Percentiles rank a stretch among this genome's conserved stretches.
These are phyloP conservation scores for Deinandra increscens DNA, from an alignment of 129 eudicot species.

Conservation along the genomic window DNA sequence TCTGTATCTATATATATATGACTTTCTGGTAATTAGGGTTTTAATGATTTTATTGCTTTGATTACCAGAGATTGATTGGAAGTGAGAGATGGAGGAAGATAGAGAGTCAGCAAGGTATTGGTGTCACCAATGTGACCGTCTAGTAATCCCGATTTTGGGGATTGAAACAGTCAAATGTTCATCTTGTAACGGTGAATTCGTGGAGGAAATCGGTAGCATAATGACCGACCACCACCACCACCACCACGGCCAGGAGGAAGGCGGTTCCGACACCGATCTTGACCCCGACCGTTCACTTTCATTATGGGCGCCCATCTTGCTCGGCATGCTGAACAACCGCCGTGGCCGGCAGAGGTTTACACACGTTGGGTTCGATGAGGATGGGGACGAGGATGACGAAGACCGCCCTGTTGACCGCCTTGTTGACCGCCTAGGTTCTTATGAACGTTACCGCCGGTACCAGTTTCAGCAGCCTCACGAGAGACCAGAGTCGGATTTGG, in stretches of 20 bases:
- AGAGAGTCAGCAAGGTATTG: slow-evolving; percentile 54
- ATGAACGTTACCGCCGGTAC: slow-evolving; percentile 22
- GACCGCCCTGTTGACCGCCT: slow-evolving; percentile 1
- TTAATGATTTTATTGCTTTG: not conserved
- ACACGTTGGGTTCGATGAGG: slow-evolving; percentile 41
- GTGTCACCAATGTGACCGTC: slow-evolving; percentile 59
- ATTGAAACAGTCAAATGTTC: slow-evolving; percentile 63
- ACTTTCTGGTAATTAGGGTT: not conserved
- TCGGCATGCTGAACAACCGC: slow-evolving; percentile 83
- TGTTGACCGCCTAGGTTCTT: slow-evolving; percentile 3
- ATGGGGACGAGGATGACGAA: slow-evolving; percentile 30
- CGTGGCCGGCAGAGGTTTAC: slow-evolving; percentile 48
- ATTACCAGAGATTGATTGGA: slow-evolving; percentile 18
- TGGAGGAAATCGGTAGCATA: slow-evolving; percentile 62
- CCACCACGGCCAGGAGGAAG: slow-evolving; percentile 23
- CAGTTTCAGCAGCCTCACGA: slow-evolving; percentile 12
- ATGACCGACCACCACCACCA: slow-evolving; percentile 20
- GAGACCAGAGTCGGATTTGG: slow-evolving; percentile 46
- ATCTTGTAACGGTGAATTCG: slow-evolving; percentile 55
- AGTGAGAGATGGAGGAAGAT: slow-evolving; percentile 58
- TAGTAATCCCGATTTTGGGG: slow-evolving; percentile 54
- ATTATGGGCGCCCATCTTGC: slow-evolving; percentile 79
- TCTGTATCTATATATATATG: not conserved
- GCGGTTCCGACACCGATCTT: slow-evolving; percentile 26
- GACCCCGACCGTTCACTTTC: slow-evolving; percentile 66